These are phyloP conservation scores for Pseudocercospora musae DNA, from an alignment of 2,329 filamentous ascomycete genomes.

Conservation along the genomic window DNA sequence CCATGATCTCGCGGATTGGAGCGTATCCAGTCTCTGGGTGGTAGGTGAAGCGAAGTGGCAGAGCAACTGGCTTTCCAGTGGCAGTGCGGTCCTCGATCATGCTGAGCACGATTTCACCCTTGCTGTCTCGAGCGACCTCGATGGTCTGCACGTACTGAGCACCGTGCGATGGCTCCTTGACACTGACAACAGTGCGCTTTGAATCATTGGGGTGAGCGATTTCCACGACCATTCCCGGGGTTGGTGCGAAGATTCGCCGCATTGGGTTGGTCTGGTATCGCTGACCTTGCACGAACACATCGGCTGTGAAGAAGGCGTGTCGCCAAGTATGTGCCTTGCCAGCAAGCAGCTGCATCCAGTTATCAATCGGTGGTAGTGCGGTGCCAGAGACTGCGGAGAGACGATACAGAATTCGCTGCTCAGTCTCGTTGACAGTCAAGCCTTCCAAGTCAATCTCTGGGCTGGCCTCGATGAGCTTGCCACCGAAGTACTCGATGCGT, in stretches of 20 bases:
- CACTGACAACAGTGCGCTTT: constrained; percentile 75
- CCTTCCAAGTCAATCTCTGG: constrained; percentile 78
- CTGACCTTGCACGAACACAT: constrained; percentile 91
- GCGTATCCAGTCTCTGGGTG: constrained; percentile 94
- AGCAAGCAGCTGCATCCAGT: constrained; percentile 85
- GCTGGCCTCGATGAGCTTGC: constrained; percentile 70
- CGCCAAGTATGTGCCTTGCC: constrained; percentile 87
- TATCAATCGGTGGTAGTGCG: constrained; percentile 71
- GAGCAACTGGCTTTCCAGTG: constrained; percentile 72
- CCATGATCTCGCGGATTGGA: constrained; percentile 96
- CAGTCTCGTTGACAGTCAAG: constrained; percentile 76
- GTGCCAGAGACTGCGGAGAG: constrained; percentile 72
- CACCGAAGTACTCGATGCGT: constrained; percentile 90
- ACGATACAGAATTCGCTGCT: constrained; percentile 77
- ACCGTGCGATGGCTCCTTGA: constrained; percentile 81
- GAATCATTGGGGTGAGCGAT: constrained; percentile 78
- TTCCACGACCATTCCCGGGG: constrained; percentile 84
- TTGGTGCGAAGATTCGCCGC: constrained; percentile 83
- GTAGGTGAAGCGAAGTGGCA: constrained; percentile 87
- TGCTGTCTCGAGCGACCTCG: constrained; percentile 71
- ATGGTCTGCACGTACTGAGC: constrained; percentile 87
- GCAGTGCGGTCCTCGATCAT: constrained; percentile 92
- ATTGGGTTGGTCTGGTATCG: constrained; percentile 98
- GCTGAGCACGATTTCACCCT: constrained; percentile 80
- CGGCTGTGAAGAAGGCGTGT: constrained; percentile 87